Base-by-base conservation (phyloP, 441 rosid species). In the Populus hybrid region DNA sequence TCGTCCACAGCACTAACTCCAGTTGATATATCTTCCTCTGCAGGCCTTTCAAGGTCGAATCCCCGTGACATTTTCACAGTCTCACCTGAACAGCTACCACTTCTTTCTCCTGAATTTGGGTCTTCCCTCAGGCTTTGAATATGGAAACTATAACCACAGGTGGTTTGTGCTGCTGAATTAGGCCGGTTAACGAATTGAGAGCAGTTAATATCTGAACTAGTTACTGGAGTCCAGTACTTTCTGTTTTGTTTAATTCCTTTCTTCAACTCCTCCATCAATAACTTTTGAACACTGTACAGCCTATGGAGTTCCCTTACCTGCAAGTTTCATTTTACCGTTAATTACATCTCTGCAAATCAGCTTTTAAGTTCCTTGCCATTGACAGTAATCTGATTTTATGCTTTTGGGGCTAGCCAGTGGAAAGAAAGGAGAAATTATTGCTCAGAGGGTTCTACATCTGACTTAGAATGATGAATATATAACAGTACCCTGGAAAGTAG, bases 231-330 rank as follows among this genome's bases (percentile, higher is more conserved):
- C 82, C 84, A 77, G 9, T 72, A 31, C 33, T 67, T 40, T 65
- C 76, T 85, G 64, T 73, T 88, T 38, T 88, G 88, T 50, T 86
- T 82, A 6, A 71, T 72, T 68, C 86, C 83, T 69, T 73, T 88
- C 80, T 87, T 88, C 74, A 79, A 75, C 78, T 88, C 92, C 24
- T 81, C 84, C 94, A 90, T 94, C 77, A 94, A 82, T 84, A 77
- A 82, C 84, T 78, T 91, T 50, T 94, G 98, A 70, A 87, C 88
- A 77, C 82, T 82, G 78, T 92, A 89, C 42, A 94, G 85, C 81
- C 94, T 76, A 77, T 94, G 98, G 63, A 94, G 91, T 85, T 94
- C 98, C 69, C 84, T 77, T 21, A 94, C 97, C 98, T 93, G 90
- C 83, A 83, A 80, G 66, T 71, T 68, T 16, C 53, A 33, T 53